A percentile compares a stretch with the other conserved stretches of the same genome.
Evolutionary conservation across 768 basidiomycete species (phyloP).

Genomic region (Calvatia gigantea): DNA sequence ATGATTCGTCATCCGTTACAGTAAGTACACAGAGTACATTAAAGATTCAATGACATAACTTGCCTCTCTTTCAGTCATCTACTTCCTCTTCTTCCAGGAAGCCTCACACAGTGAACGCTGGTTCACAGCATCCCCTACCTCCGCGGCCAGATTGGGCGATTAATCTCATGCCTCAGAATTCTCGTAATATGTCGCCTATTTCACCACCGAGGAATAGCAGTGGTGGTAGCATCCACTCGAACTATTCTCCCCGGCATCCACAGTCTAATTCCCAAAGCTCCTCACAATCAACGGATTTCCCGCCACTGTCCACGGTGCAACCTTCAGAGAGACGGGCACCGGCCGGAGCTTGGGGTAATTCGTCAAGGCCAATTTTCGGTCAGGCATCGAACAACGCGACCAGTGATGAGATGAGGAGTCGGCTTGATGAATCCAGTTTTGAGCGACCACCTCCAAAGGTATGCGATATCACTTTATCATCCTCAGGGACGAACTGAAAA

Average conservation of each 20-base stretch:
- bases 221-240: constrained; percentile 29
- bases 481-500: background rate
- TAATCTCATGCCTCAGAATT: constrained; percentile 67
- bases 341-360: constrained; percentile 71
- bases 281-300: constrained; percentile 65
- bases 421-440: constrained; percentile 41
- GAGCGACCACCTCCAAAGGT: constrained; percentile 50
- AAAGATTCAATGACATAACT: constrained; percentile 9
- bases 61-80: constrained; percentile 47
- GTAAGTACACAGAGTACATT: constrained; percentile 43
- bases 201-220: constrained; percentile 34
- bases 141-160: constrained; percentile 89
- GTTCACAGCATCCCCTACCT: constrained; percentile 75
- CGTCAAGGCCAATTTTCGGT: constrained; percentile 48
- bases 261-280: constrained; percentile 35
- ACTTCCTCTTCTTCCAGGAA: constrained; percentile 78
- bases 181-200: constrained; percentile 39
- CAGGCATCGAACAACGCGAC: constrained; percentile 26
- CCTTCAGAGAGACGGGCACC: constrained; percentile 49
- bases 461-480: background rate
- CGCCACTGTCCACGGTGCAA: constrained; percentile 52
- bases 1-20: constrained; percentile 74
- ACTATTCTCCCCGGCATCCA: constrained; percentile 22
- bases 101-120: constrained; percentile 71
- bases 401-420: constrained; percentile 20